These are phyloP conservation scores for Nymphaea thermarum DNA, from an alignment of 164 flowering plant genomes.

Conservation along the genomic window DNA sequence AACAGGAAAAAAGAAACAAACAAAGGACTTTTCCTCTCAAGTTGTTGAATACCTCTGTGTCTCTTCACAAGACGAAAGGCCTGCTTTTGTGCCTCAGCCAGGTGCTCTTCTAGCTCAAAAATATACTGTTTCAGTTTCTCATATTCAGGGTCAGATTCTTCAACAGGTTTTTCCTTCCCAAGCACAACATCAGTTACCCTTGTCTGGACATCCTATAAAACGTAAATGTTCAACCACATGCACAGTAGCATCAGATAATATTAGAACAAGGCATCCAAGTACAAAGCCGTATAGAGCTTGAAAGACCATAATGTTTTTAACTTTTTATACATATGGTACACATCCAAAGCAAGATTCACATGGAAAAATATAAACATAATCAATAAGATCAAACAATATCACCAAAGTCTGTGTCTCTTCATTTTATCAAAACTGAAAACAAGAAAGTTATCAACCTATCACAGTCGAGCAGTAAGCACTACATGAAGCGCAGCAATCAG, in stretches of 20 bases:
- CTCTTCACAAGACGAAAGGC: conserved; percentile 95
- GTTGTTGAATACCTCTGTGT: conserved; percentile 62
- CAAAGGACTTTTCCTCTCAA: background rate
- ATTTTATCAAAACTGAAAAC: too few relatives aligned
- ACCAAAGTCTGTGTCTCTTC: too few relatives aligned
- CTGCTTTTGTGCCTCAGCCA: conserved; percentile 96
- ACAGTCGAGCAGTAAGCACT: too few relatives aligned
- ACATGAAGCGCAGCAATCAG: too few relatives aligned
- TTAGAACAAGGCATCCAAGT: too few relatives aligned
- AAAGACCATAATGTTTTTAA: too few relatives aligned
- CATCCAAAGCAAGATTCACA: too few relatives aligned
- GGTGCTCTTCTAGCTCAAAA: conserved; percentile 90
- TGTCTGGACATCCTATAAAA: conserved; percentile 79
- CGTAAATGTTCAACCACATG: background rate
- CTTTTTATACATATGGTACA: too few relatives aligned
- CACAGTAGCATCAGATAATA: background rate
- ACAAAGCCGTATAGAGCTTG: too few relatives aligned
- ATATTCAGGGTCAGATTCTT: conserved; percentile 88
- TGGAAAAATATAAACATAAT: too few relatives aligned
- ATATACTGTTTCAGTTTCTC: conserved; percentile 81
- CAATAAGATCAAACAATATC: too few relatives aligned
- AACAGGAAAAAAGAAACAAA: background rate
- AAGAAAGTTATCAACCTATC: too few relatives aligned
- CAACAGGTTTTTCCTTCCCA: conserved; percentile 96
- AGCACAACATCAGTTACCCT: conserved; percentile 93